Base-by-base conservation (phyloP, 2,329 filamentous ascomycete species). In the Fusarium protoensiforme region DNA sequence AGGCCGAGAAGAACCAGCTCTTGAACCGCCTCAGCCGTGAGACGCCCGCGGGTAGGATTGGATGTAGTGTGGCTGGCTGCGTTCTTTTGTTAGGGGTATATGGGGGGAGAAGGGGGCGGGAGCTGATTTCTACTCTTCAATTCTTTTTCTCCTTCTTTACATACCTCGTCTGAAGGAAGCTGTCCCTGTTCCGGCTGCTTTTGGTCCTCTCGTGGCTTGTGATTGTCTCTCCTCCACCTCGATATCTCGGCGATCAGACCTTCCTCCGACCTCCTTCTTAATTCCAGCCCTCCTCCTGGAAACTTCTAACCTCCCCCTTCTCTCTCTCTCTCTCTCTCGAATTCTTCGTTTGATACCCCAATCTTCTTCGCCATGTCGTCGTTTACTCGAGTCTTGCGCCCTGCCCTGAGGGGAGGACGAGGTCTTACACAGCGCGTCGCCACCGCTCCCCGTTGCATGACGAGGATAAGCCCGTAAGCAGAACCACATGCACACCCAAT, bases 331-430 rank as follows among this genome's bases (percentile, higher is more conserved):
- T n/a, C n/a, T n/a, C 24, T 43, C 31, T 33, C n/a, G 56, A 20
- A 29, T 43, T 10, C 54, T 33, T 24, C 11, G 5, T 38, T 58
- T 51, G 46, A 51, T 35, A 31, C 27, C 20, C 20, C 22, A 22
- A 64, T 53, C n/a, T 27, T 53, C n/a, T 27, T 54, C 59, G 68
- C 59, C 33, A 81, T 80, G 78, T 81, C 81, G 83, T 88, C 86
- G 65, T 81, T 90, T 65, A 82, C 85, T 64, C 83, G 87, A 80
- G 84, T 84, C 29, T 75, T 90, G 71, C 85, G 88, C 73, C 88
- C 88, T 67, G 87, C 84, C 35, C 77, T 90, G 69, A 85, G 85
- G 71, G 84, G 83, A 77, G 83, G 86, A 74, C 81, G 83, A 68
- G 78, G 76, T 59, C 78, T 83, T 57, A 77, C 78, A 60, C 78